These are phyloP conservation scores for Gillenia trifoliata DNA, from an alignment of 306 rosid genomes.

Conservation along the genomic window DNA sequence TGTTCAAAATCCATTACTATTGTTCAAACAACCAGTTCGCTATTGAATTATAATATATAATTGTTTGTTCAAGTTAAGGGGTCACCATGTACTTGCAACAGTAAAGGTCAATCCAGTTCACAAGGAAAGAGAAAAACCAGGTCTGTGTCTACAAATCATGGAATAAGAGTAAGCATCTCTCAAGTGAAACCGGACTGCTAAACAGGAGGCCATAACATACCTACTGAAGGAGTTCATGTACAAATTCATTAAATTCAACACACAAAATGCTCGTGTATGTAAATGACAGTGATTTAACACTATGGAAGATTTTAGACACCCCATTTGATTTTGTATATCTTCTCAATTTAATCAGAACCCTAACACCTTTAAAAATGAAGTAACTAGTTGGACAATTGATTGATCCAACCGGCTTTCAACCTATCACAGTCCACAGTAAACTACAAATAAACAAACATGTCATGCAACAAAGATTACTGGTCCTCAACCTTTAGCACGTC, in stretches of 20 bases:
- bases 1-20: neutral
- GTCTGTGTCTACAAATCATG: neutral
- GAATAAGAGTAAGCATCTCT: neutral
- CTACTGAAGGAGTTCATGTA: neutral
- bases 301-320: too few relatives aligned
- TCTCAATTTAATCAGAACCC: too few relatives aligned
- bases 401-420: neutral
- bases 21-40: neutral
- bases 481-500: neutral
- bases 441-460: neutral
- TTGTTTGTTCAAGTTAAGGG: neutral
- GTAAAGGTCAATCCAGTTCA: neutral
- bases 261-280: too few relatives aligned
- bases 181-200: neutral
- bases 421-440: neutral
- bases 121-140: neutral
- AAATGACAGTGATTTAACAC: too few relatives aligned
- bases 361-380: too few relatives aligned
- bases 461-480: neutral
- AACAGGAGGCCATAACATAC: neutral
- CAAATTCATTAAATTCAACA: too few relatives aligned
- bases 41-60: neutral
- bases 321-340: too few relatives aligned
- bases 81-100: neutral
- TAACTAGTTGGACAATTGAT: too few relatives aligned